Evolutionary conservation across 148 eudicot species (phyloP), one percentile per base, ranked within the genome.

Genomic region (Linanthus parryae): DNA sequence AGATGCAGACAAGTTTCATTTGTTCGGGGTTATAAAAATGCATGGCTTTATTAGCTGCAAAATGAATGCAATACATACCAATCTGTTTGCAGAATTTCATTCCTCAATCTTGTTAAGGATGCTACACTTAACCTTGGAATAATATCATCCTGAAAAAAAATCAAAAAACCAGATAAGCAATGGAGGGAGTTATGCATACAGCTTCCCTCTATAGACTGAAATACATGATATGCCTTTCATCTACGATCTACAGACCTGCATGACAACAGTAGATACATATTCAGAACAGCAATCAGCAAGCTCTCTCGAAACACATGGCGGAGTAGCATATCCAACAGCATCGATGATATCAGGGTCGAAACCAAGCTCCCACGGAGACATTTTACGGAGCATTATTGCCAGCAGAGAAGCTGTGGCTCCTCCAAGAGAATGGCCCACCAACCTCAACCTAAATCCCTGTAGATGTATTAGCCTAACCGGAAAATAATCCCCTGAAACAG

Each of bases 361-460:
- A 1, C 98, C 98, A 59, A 91, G 75, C 68, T 84, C 96, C 56
- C 60, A 54, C 4, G 38, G 53, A 21, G 96, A 74, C 66, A 69
- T 81, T 41, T 70, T 73, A 35, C 77, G 80, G 56, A 92, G 90
- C 94, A 87, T 92, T 55, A 87, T 82, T 27, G 98, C 98, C 49
- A 92, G 70, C 65, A 92, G 70, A 58, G 96, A 87, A 49, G 90
- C 96, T 28, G 66, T 87, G 20, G 98, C 86, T 44, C 80, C 98
- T 57, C 96, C 98, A 62, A 92, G 94, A 66, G 96, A 87, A 84
- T 92, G 98, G 45, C 96, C 96, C 43, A 92, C 98, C 66, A 87
- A 71, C 79, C 98, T 76, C 62, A 92, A 80, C 84, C 80, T 87
- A 79, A 75, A 92, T 56, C 96, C 96, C 98, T 92, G 94, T 72